Evolutionary conservation across 495 filamentous ascomycete species (phyloP).

Genomic region (Daldinia grandis): DNA sequence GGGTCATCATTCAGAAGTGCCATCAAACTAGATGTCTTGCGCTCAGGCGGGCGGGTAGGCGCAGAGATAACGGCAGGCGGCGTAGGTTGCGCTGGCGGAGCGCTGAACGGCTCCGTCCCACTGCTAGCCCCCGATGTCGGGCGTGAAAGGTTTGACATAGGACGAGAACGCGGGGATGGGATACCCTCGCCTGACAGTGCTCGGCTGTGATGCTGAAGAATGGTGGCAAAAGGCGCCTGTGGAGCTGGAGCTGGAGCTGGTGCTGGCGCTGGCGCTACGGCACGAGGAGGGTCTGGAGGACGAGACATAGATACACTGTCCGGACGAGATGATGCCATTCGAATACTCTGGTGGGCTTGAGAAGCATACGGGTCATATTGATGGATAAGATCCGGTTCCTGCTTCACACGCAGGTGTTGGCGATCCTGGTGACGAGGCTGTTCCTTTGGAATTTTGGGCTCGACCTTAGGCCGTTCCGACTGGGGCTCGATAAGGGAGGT

Average conservation of each 20-base stretch:
- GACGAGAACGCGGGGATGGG: slow-evolving; percentile 44
- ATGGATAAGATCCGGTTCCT: slow-evolving; percentile 52
- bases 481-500: slow-evolving; percentile 41
- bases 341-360: slow-evolving; percentile 39
- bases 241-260: slow-evolving; percentile 43
- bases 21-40: slow-evolving; percentile 60
- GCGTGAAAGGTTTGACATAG: slow-evolving; percentile 46
- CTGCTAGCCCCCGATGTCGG: slow-evolving; percentile 44
- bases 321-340: slow-evolving; percentile 46
- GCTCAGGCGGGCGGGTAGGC: slow-evolving; percentile 48
- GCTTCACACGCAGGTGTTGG: slow-evolving; percentile 52
- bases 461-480: slow-evolving; percentile 42
- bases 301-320: slow-evolving; percentile 52
- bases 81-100: slow-evolving; percentile 46
- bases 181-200: slow-evolving; percentile 45
- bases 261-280: slow-evolving; percentile 41
- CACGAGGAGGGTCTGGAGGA: slow-evolving; percentile 53
- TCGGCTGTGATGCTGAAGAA: slow-evolving; percentile 48
- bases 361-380: slow-evolving; percentile 48
- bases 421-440: slow-evolving; percentile 41
- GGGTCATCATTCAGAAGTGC: slow-evolving; percentile 60
- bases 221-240: slow-evolving; percentile 44
- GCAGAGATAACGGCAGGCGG: slow-evolving; percentile 44
- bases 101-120: slow-evolving; percentile 50
- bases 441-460: slow-evolving; percentile 39